A percentile compares a stretch with the other conserved stretches of the same genome.
These are phyloP conservation scores for Phytophthora europaea DNA, from an alignment of 352 stramenopile species.

Conservation along the genomic window DNA sequence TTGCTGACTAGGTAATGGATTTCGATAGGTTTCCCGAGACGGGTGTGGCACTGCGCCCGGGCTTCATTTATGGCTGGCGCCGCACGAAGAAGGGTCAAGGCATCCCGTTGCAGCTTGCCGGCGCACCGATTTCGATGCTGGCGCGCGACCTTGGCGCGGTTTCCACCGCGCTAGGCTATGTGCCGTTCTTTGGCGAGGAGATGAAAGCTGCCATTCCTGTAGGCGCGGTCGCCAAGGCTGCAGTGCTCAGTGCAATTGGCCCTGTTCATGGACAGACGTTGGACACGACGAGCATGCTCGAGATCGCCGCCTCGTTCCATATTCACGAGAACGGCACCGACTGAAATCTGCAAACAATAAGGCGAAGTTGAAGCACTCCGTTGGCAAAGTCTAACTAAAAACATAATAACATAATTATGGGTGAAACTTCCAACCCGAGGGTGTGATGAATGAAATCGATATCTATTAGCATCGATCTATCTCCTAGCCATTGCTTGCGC, in stretches of 20 bases:
- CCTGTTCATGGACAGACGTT: conserved; percentile 62
- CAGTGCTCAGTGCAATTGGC: conserved; percentile 84
- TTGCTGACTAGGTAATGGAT: not conserved
- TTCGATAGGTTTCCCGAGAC: conserved; percentile 68
- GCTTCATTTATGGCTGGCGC: conserved; percentile 92
- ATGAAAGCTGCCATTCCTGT: conserved; percentile 77
- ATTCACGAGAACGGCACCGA: conserved; percentile 38
- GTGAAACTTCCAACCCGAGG: not conserved
- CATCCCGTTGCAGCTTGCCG: conserved; percentile 81
- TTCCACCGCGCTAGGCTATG: conserved; percentile 60
- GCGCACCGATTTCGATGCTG: conserved; percentile 74
- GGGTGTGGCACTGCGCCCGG: conserved; percentile 85
- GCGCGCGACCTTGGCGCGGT: conserved; percentile 66
- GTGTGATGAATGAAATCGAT: not conserved
- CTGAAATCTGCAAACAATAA: not conserved
- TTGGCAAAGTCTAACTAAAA: conserved; percentile 1
- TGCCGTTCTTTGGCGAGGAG: conserved; percentile 79
- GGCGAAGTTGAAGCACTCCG: not conserved
- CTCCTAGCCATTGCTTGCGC: conserved; percentile 54
- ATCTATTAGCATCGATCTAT: conserved; percentile 12
- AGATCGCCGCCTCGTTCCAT: conserved; percentile 84
- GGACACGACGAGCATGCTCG: conserved; percentile 81
- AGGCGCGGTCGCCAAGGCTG: conserved; percentile 78
- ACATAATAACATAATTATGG: conserved; percentile 21
- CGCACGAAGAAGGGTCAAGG: conserved; percentile 68